These are phyloP conservation scores for Pyrenochaeta sp. DNA, from an alignment of 2,329 filamentous ascomycete species.

Conservation along the genomic window DNA sequence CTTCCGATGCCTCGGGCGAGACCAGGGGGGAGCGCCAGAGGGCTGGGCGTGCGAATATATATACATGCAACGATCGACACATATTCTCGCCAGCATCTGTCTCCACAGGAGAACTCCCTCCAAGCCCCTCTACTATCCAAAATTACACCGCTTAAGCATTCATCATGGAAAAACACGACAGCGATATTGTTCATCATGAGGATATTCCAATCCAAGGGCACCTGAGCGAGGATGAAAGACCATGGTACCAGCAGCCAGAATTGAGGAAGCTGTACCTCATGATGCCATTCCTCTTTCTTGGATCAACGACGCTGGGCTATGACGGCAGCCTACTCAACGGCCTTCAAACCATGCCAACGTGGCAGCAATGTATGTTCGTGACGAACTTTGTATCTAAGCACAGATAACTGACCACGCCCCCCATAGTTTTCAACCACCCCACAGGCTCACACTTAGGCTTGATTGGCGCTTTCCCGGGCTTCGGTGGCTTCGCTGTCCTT, in stretches of 20 bases:
- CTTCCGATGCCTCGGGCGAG: neutral
- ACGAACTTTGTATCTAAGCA: neutral
- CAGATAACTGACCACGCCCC: too few species aligned
- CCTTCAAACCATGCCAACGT: slow-evolving; percentile 29
- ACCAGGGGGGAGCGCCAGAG: neutral
- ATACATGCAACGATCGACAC: neutral
- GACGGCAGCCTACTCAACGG: slow-evolving; percentile 29
- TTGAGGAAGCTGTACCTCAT: slow-evolving; percentile 27
- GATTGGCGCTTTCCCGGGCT: slow-evolving; percentile 56
- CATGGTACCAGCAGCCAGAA: slow-evolving; percentile 28
- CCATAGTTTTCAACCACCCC: slow-evolving; percentile 51
- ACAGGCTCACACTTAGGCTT: slow-evolving; percentile 57
- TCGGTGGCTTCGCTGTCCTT: slow-evolving; percentile 58
- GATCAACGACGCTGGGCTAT: slow-evolving; percentile 25
- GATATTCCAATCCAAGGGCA: slow-evolving; percentile 8
- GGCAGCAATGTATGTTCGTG: slow-evolving; percentile 20
- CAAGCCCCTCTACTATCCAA: too few species aligned
- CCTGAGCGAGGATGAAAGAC: slow-evolving; percentile 18
- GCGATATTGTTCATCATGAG: slow-evolving; percentile 20
- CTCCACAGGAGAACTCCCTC: neutral
- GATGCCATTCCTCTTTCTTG: slow-evolving; percentile 29
- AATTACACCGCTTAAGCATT: neutral
- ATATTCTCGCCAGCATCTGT: too few species aligned
- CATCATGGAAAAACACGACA: slow-evolving; percentile 15
- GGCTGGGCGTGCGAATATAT: slow-evolving; percentile 9